Conservation (phyloP, 495 filamentous ascomycete species). For the Sordaria brevicollis region DNA sequence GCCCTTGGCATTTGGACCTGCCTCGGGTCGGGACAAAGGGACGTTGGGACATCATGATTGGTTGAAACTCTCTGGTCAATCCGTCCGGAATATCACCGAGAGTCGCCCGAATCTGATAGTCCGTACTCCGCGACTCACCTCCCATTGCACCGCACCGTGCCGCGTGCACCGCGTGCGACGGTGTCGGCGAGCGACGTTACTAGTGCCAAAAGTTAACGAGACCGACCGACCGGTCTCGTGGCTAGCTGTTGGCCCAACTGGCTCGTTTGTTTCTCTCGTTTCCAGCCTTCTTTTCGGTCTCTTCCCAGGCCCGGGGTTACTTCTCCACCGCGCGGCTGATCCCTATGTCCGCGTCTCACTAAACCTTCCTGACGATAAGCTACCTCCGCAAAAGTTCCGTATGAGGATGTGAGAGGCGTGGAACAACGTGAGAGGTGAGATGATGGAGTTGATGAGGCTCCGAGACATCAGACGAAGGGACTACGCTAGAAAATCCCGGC, state of each 20-base stretch:
- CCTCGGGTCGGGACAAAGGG: neutral
- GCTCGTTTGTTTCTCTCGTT: too few relatives aligned
- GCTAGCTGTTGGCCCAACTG: too few relatives aligned
- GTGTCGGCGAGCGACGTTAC: neutral
- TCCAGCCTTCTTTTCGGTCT: too few relatives aligned
- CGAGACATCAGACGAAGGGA: neutral
- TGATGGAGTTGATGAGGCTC: neutral
- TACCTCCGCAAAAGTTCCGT: neutral
- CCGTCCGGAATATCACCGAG: neutral
- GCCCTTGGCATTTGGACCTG: neutral
- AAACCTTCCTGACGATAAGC: neutral
- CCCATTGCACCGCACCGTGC: too few relatives aligned
- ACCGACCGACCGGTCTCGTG: too few relatives aligned
- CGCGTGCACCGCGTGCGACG: neutral
- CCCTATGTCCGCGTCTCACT: too few relatives aligned
- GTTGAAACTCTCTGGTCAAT: neutral
- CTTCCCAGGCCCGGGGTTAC: too few relatives aligned
- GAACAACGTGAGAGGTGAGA: neutral
- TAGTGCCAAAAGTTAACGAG: neutral
- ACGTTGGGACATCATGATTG: neutral
- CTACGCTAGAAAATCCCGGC: neutral
- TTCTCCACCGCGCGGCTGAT: too few relatives aligned
- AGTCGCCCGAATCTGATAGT: neutral
- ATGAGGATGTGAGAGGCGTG: too few relatives aligned
- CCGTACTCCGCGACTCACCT: neutral